Conservation (phyloP, 139 green algal species). For the Klebsormidium nitens region DNA sequence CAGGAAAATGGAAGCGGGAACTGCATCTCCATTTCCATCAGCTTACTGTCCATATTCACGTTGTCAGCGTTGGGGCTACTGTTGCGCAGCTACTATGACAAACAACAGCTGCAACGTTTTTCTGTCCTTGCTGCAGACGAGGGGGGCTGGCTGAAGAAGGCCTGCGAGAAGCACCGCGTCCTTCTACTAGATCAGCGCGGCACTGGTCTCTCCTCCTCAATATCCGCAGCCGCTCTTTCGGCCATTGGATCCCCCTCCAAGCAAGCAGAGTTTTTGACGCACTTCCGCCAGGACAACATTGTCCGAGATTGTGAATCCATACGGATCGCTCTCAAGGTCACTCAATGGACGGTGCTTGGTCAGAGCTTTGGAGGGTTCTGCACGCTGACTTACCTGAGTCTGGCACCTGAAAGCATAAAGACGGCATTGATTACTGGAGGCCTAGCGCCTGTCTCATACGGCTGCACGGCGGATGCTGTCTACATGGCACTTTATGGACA, state of each 20-base stretch:
- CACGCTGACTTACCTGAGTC: conserved; percentile 75
- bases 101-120: too few relatives aligned
- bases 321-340: conserved; percentile 56
- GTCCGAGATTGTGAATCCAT: conserved; percentile 80
- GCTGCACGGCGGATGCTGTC: conserved; percentile 57
- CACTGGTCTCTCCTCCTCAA: conserved; percentile 58
- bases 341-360: conserved; percentile 73
- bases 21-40: too few relatives aligned
- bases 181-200: conserved; percentile 84
- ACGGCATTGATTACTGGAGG: conserved; percentile 42
- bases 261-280: conserved; percentile 73
- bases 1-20: too few relatives aligned
- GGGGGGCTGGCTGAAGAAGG: conserved; percentile 73
- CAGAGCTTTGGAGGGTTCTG: conserved; percentile 96
- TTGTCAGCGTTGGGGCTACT: too few relatives aligned
- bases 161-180: conserved; percentile 62
- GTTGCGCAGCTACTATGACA: too few relatives aligned
- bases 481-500: conserved; percentile 52
- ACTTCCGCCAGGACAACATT: conserved; percentile 82
- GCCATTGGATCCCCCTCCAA: conserved; percentile 57
- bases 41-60: too few relatives aligned
- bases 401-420: conserved; percentile 49
- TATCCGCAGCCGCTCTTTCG: conserved; percentile 49
- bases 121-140: too few relatives aligned
- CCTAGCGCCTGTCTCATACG: conserved; percentile 41